Conservation (phyloP, 2,329 filamentous ascomycete species). For the Stemphylium lycopersici region DNA sequence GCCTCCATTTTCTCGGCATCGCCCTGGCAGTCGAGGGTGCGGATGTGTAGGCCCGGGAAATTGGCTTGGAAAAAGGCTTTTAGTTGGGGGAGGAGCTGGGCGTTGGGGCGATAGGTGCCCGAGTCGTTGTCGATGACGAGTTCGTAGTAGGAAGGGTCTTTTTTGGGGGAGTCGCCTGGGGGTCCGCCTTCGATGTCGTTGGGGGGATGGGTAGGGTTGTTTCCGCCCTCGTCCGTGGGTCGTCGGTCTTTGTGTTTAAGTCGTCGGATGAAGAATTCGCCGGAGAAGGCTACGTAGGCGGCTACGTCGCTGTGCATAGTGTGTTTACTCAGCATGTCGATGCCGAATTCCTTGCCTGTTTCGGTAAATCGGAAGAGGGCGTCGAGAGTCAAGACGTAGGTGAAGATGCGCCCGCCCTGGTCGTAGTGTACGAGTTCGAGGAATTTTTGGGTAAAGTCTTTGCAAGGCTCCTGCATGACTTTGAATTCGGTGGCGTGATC, state of each 20-base stretch:
- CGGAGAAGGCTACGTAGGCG: conserved; percentile 88
- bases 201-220: conserved; percentile 58
- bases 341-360: conserved; percentile 92
- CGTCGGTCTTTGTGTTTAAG: conserved; percentile 58
- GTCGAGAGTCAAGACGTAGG: conserved; percentile 89
- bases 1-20: conserved; percentile 74
- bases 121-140: conserved; percentile 94
- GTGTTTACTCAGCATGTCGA: conserved; percentile 92
- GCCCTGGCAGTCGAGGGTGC: conserved; percentile 72
- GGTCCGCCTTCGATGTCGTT: conserved; percentile 57
- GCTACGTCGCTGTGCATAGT: conserved; percentile 96
- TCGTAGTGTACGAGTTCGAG: conserved; percentile 86
- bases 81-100: conserved; percentile 73
- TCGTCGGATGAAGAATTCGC: conserved; percentile 88
- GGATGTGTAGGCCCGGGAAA: conserved; percentile 77
- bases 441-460: conserved; percentile 77
- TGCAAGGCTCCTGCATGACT: conserved; percentile 67
- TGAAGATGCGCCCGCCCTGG: conserved; percentile 84
- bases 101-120: conserved; percentile 90
- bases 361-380: conserved; percentile 89
- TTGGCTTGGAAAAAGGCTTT: conserved; percentile 73
- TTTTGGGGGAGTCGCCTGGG: conserved; percentile 47
- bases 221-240: conserved; percentile 41
- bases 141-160: conserved; percentile 71
- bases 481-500: conserved; percentile 77